phyloP scores from a whole-genome alignment of 83 land plant genomes.

The Larix sibirica region DNA sequence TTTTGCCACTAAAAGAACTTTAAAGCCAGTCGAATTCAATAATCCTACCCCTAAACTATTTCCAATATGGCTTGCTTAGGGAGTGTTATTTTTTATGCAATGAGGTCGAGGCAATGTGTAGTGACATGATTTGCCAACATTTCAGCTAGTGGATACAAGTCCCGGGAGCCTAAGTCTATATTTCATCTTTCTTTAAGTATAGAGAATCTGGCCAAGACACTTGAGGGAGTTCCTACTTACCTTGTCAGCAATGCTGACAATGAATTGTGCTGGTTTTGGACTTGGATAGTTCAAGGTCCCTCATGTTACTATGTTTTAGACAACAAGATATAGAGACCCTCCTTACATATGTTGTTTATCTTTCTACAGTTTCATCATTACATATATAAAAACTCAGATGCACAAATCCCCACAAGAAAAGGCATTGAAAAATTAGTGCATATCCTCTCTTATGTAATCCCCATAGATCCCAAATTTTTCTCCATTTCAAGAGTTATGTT shows the following conservation, averaged over 20 bases:
- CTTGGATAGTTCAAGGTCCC: slow-evolving; percentile 68
- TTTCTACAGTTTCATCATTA: not conserved
- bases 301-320: slow-evolving; percentile 90
- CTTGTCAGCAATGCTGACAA: slow-evolving; percentile 86
- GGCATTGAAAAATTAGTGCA: too few species aligned
- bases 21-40: too few species aligned
- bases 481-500: too few species aligned
- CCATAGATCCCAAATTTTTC: too few species aligned
- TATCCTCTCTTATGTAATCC: too few species aligned
- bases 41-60: too few species aligned
- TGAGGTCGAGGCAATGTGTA: not conserved
- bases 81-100: not conserved
- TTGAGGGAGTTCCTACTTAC: slow-evolving; percentile 80
- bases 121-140: slow-evolving; percentile 24
- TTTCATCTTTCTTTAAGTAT: slow-evolving; percentile 61
- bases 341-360: slow-evolving; percentile 71
- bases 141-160: not conserved
- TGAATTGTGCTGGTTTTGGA: slow-evolving; percentile 92
- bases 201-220: slow-evolving; percentile 68
- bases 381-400: too few species aligned
- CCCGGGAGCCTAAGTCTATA: slow-evolving; percentile 30
- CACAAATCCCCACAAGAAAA: too few species aligned
- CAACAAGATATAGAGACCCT: slow-evolving; percentile 83
- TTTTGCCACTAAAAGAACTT: too few species aligned
- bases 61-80: not conserved